Evolutionary conservation across 345 rosid genomes (phyloP), one percentile per base, ranked within the genome.

Genomic region (Geranium brycei): DNA sequence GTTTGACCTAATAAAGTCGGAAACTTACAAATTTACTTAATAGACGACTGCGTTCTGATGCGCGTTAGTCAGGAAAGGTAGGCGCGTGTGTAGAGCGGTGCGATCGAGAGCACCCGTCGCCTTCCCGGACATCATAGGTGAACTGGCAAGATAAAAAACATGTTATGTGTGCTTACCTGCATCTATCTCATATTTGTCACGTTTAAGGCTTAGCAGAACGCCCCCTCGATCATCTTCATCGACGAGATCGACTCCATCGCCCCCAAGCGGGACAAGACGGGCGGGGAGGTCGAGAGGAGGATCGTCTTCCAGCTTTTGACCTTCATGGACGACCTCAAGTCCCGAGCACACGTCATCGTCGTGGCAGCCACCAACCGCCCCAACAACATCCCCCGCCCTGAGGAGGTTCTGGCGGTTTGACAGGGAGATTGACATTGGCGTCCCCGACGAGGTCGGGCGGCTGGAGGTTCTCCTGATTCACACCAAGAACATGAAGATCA

Each of bases 171-270:
- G n/a, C n/a, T n/a, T n/a, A n/a, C n/a, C n/a, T n/a, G n/a, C n/a
- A n/a, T n/a, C n/a, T n/a, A n/a, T n/a, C n/a, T n/a, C n/a, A n/a
- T n/a, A n/a, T n/a, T n/a, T n/a, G n/a, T n/a, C n/a, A n/a, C n/a
- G n/a, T n/a, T n/a, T n/a, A n/a, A n/a, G n/a, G n/a, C n/a, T n/a
- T n/a, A n/a, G n/a, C n/a, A n/a, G n/a, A n/a, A n/a, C n/a, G n/a
- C n/a, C n/a, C n/a, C n/a, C n/a, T n/a, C n/a, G n/a, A n/a, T n/a
- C 62, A 81, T 86, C 61, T 83, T 86, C 71, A 86, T 83, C 40
- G 91, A 83, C 71, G 88, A 83, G 78, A 0, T 86, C 1, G 91
- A 83, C 69, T 85, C 91, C 0, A 81, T 85, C 66, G 91, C 91
- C 62, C 91, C 91, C 2, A 85, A 83, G 70, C 74, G 87, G 28